Evolutionary conservation across 345 rosid species (phyloP).

Genomic region (Eucalyptus coolabah): DNA sequence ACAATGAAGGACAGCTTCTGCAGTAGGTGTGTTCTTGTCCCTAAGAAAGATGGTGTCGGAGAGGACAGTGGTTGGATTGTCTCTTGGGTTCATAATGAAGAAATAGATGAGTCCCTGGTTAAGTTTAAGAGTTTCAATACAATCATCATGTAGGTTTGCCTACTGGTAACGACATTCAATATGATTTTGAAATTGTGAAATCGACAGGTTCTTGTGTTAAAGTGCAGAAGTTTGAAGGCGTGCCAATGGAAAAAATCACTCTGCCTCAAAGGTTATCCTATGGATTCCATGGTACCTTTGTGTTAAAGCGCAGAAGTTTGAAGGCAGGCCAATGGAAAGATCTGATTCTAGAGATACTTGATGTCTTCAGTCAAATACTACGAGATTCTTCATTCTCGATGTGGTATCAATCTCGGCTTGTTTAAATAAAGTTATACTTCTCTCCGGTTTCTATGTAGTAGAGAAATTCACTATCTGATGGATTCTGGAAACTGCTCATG

Average conservation of each 20-base stretch:
- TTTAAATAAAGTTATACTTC: no score
- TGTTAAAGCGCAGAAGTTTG: no score
- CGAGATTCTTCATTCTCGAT: no score
- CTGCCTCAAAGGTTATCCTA: no score
- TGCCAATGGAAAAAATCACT: neutral
- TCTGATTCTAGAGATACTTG: no score
- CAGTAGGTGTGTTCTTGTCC: conserved; percentile 28
- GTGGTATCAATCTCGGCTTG: no score
- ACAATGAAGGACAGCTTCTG: conserved; percentile 24
- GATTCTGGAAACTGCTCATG: no score
- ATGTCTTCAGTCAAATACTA: no score
- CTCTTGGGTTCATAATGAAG: conserved; percentile 31
- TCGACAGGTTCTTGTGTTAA: conserved; percentile 9
- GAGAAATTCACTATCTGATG: no score
- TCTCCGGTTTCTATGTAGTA: no score
- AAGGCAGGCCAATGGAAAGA: no score
- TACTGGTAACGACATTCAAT: neutral
- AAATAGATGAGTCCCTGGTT: conserved; percentile 9
- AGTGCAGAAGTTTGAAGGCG: conserved; percentile 3
- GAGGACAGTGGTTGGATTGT: conserved; percentile 45
- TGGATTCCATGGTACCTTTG: no score
- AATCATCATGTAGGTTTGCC: neutral
- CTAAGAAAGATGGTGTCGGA: neutral
- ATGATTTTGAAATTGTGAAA: neutral
- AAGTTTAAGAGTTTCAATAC: neutral